Conservation (phyloP, 306 rosid species). For the Vigna mungo region DNA sequence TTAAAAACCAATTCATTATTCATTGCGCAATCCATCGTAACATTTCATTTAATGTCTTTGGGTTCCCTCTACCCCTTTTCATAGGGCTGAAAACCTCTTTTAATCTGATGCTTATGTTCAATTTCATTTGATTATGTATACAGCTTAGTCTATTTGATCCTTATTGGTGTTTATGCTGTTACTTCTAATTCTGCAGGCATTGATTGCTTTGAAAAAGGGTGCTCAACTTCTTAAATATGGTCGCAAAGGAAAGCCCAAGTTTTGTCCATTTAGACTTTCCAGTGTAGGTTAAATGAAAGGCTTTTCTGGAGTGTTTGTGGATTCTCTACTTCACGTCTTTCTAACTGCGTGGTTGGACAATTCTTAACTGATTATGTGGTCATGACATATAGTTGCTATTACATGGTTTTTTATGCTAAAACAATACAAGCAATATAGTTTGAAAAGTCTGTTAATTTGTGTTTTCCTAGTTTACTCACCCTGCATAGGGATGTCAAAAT, state of each 20-base stretch:
- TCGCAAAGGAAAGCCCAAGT: conserved; percentile 99
- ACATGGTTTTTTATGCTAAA: conserved; percentile 4
- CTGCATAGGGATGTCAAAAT: background rate
- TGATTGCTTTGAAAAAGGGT: conserved; percentile 90
- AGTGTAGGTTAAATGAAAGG: conserved; percentile 63
- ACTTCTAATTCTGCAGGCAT: conserved; percentile 63
- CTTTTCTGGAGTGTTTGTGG: conserved; percentile 28
- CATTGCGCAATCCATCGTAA: background rate
- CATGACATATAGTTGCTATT: conserved; percentile 25
- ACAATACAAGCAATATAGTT: background rate
- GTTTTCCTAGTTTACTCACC: background rate
- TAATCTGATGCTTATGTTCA: background rate
- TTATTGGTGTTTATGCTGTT: conserved; percentile 39
- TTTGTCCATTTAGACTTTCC: conserved; percentile 90
- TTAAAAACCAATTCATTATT: background rate
- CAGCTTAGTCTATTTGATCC: conserved; percentile 18
- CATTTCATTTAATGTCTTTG: background rate
- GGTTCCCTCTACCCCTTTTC: background rate
- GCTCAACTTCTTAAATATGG: conserved; percentile 96
- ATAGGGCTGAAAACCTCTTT: background rate
- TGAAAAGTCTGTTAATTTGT: conserved; percentile 17
- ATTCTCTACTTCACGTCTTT: conserved; percentile 17
- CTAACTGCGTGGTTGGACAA: conserved; percentile 23
- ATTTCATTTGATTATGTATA: background rate
- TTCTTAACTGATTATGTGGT: conserved; percentile 17